Evolutionary conservation across 345 rosid genomes (phyloP), one percentile per base, ranked within the genome.

Genomic region (Brassica rapa): DNA sequence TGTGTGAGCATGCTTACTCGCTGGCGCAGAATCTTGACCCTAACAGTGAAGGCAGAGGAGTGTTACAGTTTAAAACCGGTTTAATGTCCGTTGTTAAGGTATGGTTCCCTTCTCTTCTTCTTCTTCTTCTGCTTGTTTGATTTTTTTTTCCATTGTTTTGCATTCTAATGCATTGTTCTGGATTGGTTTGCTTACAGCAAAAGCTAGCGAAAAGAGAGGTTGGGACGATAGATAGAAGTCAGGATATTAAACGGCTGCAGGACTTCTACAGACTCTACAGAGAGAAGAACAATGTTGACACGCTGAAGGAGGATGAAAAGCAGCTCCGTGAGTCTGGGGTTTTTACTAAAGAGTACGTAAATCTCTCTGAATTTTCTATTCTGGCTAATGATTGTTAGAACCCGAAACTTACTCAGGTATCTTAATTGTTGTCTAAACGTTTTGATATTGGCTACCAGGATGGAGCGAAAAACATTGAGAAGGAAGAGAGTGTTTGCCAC

Each of bases 11-110:
- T 83, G 99, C 87, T 66, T 95, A 95, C 82, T 88, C 96, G 1
- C 92, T 93, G 39, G 99, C 99, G 0, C 99, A 95, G 73, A 91
- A 86, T 85, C 88, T 95, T 82, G 99, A 95, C 79, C 99, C 99
- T 27, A 89, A 93, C 70, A 91, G 99, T 16, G 99, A 95, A 82
- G 98, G 98, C 62, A 93, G 99, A 80, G 99, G 99, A 60, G 99
- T 95, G 75, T 78, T 95, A 59, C 99, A 95, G 57, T 95, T 95
- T 87, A 95, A 95, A 88, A 95, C 98, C 56, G 98, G 99, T 62
- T 78, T 95, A 73, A 91, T 89, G 96, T 95, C 99, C 1, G 93
- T 95, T 70, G 93, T 95, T 70, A 95, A 95, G 97, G 98, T 94
- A 33, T 72, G 14, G 16, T 35, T n/a, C n/a, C n/a, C n/a, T 72